phyloP scores from a whole-genome alignment of 345 rosid genomes.

The Psidium friedrichsthalianum region DNA sequence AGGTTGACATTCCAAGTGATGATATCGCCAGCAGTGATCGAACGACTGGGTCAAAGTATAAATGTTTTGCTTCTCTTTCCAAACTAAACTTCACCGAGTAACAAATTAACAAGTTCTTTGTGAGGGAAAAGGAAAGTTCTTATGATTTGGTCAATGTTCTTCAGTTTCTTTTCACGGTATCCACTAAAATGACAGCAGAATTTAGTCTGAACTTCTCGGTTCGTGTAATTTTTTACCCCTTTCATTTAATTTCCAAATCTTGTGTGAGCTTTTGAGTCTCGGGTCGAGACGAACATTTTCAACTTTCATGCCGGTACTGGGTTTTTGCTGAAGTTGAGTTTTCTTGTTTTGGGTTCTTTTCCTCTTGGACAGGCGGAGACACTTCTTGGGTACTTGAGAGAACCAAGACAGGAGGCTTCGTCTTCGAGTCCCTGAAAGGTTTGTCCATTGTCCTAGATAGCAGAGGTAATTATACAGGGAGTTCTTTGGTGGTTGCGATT shows the following conservation, averaged over 20 bases:
- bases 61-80: background rate
- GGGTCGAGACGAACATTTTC: background rate
- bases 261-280: background rate
- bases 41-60: background rate
- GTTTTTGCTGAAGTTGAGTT: background rate
- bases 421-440: slow-evolving; percentile 22
- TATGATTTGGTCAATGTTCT: background rate
- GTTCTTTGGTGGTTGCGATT: background rate
- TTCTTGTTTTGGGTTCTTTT: background rate
- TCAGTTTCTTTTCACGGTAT: background rate
- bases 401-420: slow-evolving; percentile 35
- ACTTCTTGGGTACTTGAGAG: slow-evolving; percentile 43
- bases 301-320: background rate
- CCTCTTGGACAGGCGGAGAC: slow-evolving; percentile 71
- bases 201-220: background rate
- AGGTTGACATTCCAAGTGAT: background rate
- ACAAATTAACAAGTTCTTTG: background rate
- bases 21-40: background rate
- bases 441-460: background rate
- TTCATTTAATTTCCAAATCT: background rate
- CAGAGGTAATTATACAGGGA: background rate
- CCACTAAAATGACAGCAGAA: background rate
- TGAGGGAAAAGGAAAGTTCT: background rate
- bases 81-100: background rate
- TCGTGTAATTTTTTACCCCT: background rate